Evolutionary conservation across 2,329 filamentous ascomycete genomes (phyloP).

Genomic region (Venturia oleaginea): DNA sequence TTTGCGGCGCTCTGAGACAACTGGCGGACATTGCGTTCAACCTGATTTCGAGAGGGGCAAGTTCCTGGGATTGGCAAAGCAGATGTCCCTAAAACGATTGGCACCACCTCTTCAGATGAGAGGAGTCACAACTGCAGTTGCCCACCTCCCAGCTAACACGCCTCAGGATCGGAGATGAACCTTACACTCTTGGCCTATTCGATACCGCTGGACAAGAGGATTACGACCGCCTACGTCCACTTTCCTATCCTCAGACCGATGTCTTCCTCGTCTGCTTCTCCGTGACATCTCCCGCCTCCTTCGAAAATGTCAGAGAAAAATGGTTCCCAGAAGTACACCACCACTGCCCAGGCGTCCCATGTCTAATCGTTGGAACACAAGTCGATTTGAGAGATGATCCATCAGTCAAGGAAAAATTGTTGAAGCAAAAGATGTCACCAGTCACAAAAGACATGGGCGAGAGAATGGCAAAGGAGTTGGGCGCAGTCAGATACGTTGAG

Average conservation of each 20-base stretch:
- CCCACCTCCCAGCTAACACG: not conserved
- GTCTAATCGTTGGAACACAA: conserved; percentile 95
- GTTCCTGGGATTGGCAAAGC: not conserved
- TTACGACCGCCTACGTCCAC: conserved; percentile 91
- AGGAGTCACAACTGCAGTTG: not conserved
- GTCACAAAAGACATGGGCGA: conserved; percentile 91
- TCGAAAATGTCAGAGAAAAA: conserved; percentile 98
- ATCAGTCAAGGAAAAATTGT: conserved; percentile 79
- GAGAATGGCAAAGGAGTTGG: conserved; percentile 92
- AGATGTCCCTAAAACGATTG: not conserved
- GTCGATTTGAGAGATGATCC: conserved; percentile 89
- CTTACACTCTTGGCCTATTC: conserved; percentile 92
- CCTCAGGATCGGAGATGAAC: conserved; percentile 92
- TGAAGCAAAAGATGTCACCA: conserved; percentile 92
- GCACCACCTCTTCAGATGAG: not conserved
- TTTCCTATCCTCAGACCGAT: conserved; percentile 97
- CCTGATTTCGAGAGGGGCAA: not conserved
- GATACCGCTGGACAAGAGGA: conserved; percentile 99
- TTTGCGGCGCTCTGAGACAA: not conserved
- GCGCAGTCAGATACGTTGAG: conserved; percentile 97
- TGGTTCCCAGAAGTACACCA: conserved; percentile 99
- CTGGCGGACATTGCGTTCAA: not conserved
- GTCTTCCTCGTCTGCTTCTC: conserved; percentile 99
- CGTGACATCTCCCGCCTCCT: conserved; percentile 92
- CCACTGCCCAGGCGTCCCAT: conserved; percentile 95